Evolutionary conservation across 768 basidiomycete species (phyloP).

Genomic region (Ephemerocybe angulata): DNA sequence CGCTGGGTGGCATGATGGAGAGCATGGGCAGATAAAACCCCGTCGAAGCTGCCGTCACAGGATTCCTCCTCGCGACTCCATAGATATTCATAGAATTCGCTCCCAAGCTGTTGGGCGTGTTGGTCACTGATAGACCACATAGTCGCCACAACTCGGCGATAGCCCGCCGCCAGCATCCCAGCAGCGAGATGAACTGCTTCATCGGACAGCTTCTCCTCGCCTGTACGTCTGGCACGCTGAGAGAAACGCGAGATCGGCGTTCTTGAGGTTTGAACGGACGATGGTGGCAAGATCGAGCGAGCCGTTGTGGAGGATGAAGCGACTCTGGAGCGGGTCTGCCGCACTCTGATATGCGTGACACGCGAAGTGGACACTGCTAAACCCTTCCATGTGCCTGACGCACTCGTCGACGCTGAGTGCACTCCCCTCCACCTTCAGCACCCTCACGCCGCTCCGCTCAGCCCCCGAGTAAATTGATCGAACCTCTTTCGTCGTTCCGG

Average conservation of each 20-base stretch:
- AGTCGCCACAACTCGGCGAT: constrained; percentile 32
- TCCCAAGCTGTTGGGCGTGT: constrained; percentile 11
- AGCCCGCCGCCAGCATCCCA: constrained; percentile 32
- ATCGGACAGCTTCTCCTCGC: constrained; percentile 20
- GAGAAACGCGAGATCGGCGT: constrained; percentile 31
- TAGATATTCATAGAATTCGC: constrained; percentile 8
- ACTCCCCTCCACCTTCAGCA: not conserved
- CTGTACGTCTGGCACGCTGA: constrained; percentile 39
- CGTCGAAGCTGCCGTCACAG: not conserved
- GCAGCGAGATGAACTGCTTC: constrained; percentile 34
- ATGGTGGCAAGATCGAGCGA: constrained; percentile 12
- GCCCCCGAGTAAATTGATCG: not conserved
- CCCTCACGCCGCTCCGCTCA: not conserved
- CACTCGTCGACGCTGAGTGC: not conserved
- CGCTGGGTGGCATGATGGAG: constrained; percentile 5
- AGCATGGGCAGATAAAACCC: not conserved
- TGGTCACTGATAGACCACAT: constrained; percentile 33
- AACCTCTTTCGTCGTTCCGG: constrained; percentile 11
- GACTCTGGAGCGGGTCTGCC: constrained; percentile 22
- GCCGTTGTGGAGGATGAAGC: constrained; percentile 19
- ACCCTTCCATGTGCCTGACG: not conserved
- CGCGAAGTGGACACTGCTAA: constrained; percentile 29
- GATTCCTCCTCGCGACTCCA: not conserved
- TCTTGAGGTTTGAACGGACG: constrained; percentile 6
- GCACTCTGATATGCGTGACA: constrained; percentile 32